A percentile compares a stretch with the other conserved stretches of the same genome.
phyloP scores from a whole-genome alignment of 164 flowering plant genomes.

The Kingdonia uniflora region DNA sequence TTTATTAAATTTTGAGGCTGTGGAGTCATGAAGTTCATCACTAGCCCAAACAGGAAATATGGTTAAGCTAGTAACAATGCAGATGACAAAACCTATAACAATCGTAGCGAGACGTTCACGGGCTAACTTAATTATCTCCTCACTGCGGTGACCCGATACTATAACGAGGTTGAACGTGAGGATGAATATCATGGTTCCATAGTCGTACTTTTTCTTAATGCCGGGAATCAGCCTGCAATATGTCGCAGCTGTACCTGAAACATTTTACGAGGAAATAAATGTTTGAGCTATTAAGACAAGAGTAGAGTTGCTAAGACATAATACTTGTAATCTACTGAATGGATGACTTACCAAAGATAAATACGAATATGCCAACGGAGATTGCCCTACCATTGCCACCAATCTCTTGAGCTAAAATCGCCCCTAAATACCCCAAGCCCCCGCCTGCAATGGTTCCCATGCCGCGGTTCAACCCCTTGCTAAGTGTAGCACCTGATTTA shows the following conservation, averaged over 20 bases:
- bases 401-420: conserved; percentile 33
- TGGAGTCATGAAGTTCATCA: conserved; percentile 59
- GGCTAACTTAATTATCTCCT: conserved; percentile 40
- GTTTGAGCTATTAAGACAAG: not conserved
- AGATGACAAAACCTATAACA: conserved; percentile 51
- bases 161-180: conserved; percentile 70
- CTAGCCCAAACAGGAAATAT: conserved; percentile 70
- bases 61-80: conserved; percentile 48
- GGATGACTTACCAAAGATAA: conserved; percentile 38
- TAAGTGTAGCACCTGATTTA: conserved; percentile 56
- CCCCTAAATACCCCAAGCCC: conserved; percentile 50
- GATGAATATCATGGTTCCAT: conserved; percentile 68
- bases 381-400: conserved; percentile 34
- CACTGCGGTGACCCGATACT: conserved; percentile 57
- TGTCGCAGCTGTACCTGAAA: conserved; percentile 57
- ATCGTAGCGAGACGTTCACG: conserved; percentile 51
- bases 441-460: conserved; percentile 72
- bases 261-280: conserved; percentile 6
- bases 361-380: conserved; percentile 37
- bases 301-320: not conserved
- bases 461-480: conserved; percentile 75
- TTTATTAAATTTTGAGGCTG: conserved; percentile 34
- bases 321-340: not conserved
- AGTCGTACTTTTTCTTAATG: conserved; percentile 58
- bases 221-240: conserved; percentile 42